Conservation (phyloP, 768 basidiomycete species). For the Zangia roseola region DNA sequence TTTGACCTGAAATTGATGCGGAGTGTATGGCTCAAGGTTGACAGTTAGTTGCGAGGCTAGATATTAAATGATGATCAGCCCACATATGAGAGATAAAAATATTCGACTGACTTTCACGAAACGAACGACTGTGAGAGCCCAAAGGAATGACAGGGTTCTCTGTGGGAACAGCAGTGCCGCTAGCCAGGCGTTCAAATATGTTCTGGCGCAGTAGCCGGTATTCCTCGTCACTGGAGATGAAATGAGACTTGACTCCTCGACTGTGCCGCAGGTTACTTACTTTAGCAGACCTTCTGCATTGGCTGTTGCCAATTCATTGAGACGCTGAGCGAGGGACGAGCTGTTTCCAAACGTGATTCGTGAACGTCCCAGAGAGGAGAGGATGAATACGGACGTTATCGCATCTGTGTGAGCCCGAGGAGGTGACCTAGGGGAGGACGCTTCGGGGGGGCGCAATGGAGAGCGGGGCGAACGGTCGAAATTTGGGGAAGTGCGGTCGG, state of each 20-base stretch:
- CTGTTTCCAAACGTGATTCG: slow-evolving; percentile 45
- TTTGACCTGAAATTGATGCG: slow-evolving; percentile 32
- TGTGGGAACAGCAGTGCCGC: slow-evolving; percentile 52
- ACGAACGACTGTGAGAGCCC: slow-evolving; percentile 32
- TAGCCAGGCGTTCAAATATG: slow-evolving; percentile 77
- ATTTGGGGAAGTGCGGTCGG: slow-evolving; percentile 15
- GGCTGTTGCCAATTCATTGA: slow-evolving; percentile 77
- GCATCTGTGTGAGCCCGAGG: slow-evolving; percentile 42
- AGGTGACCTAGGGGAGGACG: slow-evolving; percentile 17
- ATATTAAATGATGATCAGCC: slow-evolving; percentile 8
- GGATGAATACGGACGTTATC: slow-evolving; percentile 49
- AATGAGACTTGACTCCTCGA: slow-evolving; percentile 4
- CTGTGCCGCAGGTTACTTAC: slow-evolving; percentile 38
- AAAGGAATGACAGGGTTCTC: slow-evolving; percentile 65
- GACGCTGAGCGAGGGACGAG: slow-evolving; percentile 72
- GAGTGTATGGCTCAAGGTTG: slow-evolving; percentile 20
- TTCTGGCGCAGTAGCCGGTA: slow-evolving; percentile 82
- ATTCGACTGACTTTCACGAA: slow-evolving; percentile 13
- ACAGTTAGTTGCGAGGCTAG: slow-evolving; percentile 19
- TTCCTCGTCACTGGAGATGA: slow-evolving; percentile 67
- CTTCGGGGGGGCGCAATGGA: slow-evolving; percentile 24
- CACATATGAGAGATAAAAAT: neutral
- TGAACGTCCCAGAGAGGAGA: slow-evolving; percentile 12
- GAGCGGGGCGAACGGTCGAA: slow-evolving; percentile 20
- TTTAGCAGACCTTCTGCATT: slow-evolving; percentile 78